Evolutionary conservation across 148 eudicot species (phyloP).

Genomic region (Rhododendron molle): DNA sequence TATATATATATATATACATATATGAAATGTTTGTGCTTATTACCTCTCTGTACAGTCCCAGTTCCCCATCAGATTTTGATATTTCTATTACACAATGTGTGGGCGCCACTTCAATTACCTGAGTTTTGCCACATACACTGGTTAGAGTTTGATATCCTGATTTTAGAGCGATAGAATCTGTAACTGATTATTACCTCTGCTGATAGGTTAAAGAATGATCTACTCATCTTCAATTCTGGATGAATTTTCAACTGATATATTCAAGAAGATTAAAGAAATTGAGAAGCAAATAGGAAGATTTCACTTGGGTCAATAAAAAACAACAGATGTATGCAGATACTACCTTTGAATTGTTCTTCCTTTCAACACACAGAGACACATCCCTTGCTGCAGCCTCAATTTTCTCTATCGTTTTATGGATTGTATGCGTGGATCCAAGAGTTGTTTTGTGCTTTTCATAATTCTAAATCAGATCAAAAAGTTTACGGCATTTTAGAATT

Average conservation of each 20-base stretch:
- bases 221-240: conserved; percentile 25
- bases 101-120: conserved; percentile 51
- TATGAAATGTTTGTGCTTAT: neutral
- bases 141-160: neutral
- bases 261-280: neutral
- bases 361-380: conserved; percentile 37
- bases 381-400: conserved; percentile 53
- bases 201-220: conserved; percentile 37
- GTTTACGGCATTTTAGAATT: neutral
- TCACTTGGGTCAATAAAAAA: neutral
- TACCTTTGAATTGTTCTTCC: conserved; percentile 46
- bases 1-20: neutral
- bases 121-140: neutral
- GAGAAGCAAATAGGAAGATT: neutral
- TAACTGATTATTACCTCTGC: conserved; percentile 33
- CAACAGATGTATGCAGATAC: neutral
- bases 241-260: conserved; percentile 39
- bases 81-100: conserved; percentile 50
- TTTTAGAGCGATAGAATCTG: neutral
- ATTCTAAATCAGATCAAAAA: conserved; percentile 20
- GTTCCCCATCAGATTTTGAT: conserved; percentile 41
- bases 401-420: conserved; percentile 41
- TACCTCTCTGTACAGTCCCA: conserved; percentile 10
- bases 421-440: conserved; percentile 44
- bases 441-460: conserved; percentile 37